Evolutionary conservation across 2,329 filamentous ascomycete genomes (phyloP).

Genomic region (Nannizzia gypsea): DNA sequence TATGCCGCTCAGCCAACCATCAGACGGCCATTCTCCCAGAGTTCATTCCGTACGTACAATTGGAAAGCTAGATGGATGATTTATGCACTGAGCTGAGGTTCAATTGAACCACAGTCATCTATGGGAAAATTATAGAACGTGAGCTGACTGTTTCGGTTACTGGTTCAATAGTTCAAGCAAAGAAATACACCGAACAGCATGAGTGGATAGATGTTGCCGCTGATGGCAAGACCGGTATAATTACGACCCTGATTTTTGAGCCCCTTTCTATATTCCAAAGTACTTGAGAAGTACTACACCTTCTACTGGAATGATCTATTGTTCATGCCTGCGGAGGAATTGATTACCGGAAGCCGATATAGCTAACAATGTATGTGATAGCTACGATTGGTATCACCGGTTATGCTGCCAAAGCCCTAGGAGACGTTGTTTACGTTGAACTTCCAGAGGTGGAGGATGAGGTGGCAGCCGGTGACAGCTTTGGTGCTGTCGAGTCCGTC

Average conservation of each 20-base stretch:
- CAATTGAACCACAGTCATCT: not conserved
- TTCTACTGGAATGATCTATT: not conserved
- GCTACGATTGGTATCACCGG: constrained; percentile 70
- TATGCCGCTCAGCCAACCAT: constrained; percentile 7
- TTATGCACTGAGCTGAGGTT: not conserved
- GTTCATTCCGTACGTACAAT: constrained; percentile 27
- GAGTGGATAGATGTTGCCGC: constrained; percentile 90
- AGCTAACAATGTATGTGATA: constrained; percentile 19
- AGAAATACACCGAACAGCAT: constrained; percentile 93
- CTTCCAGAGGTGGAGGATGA: constrained; percentile 62
- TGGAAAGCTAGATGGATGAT: constrained; percentile 4
- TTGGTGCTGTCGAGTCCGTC: constrained; percentile 94
- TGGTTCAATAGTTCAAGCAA: constrained; percentile 34
- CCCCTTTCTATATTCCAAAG: constrained; percentile 16
- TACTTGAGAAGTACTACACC: not conserved
- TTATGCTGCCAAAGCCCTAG: constrained; percentile 84
- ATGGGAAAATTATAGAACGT: not conserved
- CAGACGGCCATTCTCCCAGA: constrained; percentile 31
- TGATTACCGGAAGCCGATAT: not conserved
- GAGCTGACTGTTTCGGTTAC: not conserved
- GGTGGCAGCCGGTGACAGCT: constrained; percentile 64
- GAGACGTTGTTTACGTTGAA: constrained; percentile 96
- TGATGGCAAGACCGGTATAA: constrained; percentile 64
- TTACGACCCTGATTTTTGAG: not conserved
- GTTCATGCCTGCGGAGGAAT: not conserved